Conservation (phyloP, 2,329 filamentous ascomycete species). For the Colletotrichum sp. region DNA sequence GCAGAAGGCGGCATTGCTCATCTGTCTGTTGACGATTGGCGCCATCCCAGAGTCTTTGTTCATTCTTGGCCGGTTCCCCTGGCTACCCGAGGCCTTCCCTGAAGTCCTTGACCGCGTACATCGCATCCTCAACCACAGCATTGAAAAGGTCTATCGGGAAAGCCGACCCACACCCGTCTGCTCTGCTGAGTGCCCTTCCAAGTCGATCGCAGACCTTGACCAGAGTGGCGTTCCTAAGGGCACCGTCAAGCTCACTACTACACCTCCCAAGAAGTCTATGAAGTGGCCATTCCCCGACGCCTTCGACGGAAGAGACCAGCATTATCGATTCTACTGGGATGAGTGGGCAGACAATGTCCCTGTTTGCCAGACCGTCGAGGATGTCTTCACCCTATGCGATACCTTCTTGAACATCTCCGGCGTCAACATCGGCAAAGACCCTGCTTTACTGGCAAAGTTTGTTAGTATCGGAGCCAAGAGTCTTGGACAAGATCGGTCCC, state of each 20-base stretch:
- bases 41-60: slow-evolving; percentile 92
- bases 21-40: slow-evolving; percentile 86
- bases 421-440: slow-evolving; percentile 86
- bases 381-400: slow-evolving; percentile 85
- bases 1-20: slow-evolving; percentile 85
- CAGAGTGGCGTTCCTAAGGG: slow-evolving; percentile 73
- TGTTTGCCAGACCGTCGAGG: slow-evolving; percentile 86
- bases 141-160: slow-evolving; percentile 72
- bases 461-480: slow-evolving; percentile 84
- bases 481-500: slow-evolving; percentile 70
- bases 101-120: slow-evolving; percentile 82
- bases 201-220: slow-evolving; percentile 57
- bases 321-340: slow-evolving; percentile 95
- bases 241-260: slow-evolving; percentile 63
- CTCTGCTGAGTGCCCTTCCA: slow-evolving; percentile 42
- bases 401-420: slow-evolving; percentile 86
- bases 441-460: slow-evolving; percentile 77
- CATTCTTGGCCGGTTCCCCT: slow-evolving; percentile 89
- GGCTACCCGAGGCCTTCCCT: slow-evolving; percentile 84
- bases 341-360: slow-evolving; percentile 96
- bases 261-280: slow-evolving; percentile 68
- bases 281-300: slow-evolving; percentile 87
- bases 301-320: slow-evolving; percentile 72
- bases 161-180: slow-evolving; percentile 39
- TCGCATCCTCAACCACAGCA: slow-evolving; percentile 81